Conservation (phyloP, 768 basidiomycete species). For the Rhodotorula graminis region DNA sequence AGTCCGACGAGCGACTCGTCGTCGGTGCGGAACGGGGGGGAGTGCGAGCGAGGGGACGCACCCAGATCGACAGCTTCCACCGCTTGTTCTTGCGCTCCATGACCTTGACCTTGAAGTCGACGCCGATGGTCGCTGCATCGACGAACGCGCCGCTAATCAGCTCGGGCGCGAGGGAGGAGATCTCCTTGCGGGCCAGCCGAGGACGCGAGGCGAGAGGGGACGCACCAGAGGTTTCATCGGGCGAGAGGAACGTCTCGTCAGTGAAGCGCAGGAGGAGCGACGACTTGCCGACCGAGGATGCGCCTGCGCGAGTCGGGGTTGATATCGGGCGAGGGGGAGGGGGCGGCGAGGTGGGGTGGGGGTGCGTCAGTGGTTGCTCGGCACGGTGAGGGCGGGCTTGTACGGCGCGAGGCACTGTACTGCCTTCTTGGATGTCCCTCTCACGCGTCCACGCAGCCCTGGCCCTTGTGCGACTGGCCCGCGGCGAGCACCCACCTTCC, state of each 20-base stretch:
- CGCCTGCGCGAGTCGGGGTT: constrained; percentile 30
- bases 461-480: too few species aligned
- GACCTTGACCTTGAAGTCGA: constrained; percentile 50
- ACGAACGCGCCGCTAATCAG: constrained; percentile 26
- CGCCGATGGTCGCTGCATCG: constrained; percentile 47
- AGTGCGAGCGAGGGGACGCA: constrained; percentile 47
- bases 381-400: too few species aligned
- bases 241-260: constrained; percentile 88
- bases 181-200: too few species aligned
- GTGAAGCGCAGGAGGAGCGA: constrained; percentile 90
- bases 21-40: too few species aligned
- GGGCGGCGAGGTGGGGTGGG: background rate
- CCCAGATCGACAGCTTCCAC: constrained; percentile 91
- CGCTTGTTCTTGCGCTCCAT: constrained; percentile 45
- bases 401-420: too few species aligned
- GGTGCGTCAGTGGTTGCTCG: background rate
- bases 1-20: too few species aligned
- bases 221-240: constrained; percentile 80
- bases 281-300: constrained; percentile 71
- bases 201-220: constrained; percentile 50
- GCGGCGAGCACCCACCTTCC: too few species aligned
- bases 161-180: background rate
- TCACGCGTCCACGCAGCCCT: too few species aligned
- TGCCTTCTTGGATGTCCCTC: too few species aligned
- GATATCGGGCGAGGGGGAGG: too few species aligned